Base-by-base conservation (phyloP, 306 rosid genomes). In the Chamaecrista fasciculata region DNA sequence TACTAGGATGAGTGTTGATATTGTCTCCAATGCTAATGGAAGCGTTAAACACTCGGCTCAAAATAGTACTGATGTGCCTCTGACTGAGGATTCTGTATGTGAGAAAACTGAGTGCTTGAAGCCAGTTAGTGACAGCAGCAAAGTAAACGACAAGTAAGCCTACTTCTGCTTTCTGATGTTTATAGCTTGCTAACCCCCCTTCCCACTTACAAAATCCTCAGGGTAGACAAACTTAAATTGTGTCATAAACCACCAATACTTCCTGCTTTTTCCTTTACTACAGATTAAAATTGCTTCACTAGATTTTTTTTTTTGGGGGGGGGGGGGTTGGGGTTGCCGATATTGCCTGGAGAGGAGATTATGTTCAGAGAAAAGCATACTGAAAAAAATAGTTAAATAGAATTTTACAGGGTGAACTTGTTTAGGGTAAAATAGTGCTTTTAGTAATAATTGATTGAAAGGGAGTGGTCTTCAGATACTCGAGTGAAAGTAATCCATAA, bases 141-240 rank as follows among this genome's bases (percentile, higher is more conserved):
- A 78, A 72, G 69, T 64, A 43, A 82, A 82, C 56, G 76, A 78
- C 67, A 71, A 69, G 98, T 93, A 86, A 93, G 98, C 51, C 61
- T 72, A 24, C 19, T 53, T 61, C 24, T 72, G 3, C 16, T 18
- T 34, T 46, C 40, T 51, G 10, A 65, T 12, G 18, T 52, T 76
- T 49, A 44, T 60, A 9, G 44, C 59, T 20, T 76, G 43, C 18
- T 42, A 55, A 25, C 18, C 40, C 33, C 20, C 18, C n/a, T n/a
- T 19, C 7, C 0, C 39, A 33, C 18, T 24, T 2, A 26, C 25
- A 44, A 28, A 69, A 61, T 72, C 52, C 39, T 62, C 6, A 8
- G 55, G 16, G 55, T 9, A 23, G 36, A 12, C 8, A 70, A 42
- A 31, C 44, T 33, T 33, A 8, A 66, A 28, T 34, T 43, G 11